phyloP scores from a whole-genome alignment of 2,329 filamentous ascomycete species.

The Calonectria honghensis region DNA sequence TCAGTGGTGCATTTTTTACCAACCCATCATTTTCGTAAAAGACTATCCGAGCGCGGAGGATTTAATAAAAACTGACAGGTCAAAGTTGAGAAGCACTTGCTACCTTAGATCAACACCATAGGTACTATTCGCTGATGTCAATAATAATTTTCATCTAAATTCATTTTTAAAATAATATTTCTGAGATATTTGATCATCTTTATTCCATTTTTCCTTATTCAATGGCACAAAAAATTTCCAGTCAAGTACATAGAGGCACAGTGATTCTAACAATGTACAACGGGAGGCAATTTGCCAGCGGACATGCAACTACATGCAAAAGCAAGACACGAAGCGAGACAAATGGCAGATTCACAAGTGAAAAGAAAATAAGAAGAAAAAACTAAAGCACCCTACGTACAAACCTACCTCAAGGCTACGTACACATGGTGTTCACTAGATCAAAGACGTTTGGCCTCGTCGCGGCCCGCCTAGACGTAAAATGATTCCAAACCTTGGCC shows the following conservation, averaged over 20 bases:
- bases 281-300: not conserved
- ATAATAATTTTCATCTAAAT: not conserved
- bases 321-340: not conserved
- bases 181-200: not conserved
- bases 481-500: slow-evolving; percentile 24
- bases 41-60: not conserved
- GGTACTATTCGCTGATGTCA: not conserved
- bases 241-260: not conserved
- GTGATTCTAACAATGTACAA: not conserved
- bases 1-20: not conserved
- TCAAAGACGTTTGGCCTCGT: not conserved
- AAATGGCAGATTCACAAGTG: not conserved
- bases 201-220: not conserved
- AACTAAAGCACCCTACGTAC: not conserved
- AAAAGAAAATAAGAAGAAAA: not conserved
- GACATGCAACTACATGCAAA: no score
- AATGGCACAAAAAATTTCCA: not conserved
- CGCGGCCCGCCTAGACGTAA: not conserved
- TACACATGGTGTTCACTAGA: no score
- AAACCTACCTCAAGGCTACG: not conserved
- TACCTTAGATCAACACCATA: not conserved
- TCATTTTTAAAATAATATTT: not conserved
- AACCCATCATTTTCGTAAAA: slow-evolving; percentile 7
- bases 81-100: not conserved
- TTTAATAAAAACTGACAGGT: not conserved